Base-by-base conservation (phyloP, 805 yeast genomes). In the Wickerhamomyces pijperi region DNA sequence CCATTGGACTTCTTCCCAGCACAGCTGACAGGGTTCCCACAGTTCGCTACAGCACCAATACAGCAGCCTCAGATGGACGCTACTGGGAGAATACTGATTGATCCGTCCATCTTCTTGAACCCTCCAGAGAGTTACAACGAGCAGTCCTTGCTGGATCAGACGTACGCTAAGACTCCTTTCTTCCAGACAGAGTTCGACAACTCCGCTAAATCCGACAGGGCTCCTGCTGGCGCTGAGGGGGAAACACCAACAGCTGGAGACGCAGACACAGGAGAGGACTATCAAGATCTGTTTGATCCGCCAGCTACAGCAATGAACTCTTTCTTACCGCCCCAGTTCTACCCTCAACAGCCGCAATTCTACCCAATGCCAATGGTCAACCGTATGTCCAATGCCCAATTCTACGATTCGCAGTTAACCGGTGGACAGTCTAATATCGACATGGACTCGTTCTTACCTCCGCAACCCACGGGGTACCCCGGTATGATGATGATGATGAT, bases 1-100 rank as follows among this genome's bases (percentile, higher is more conserved):
- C 87, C 88, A 3, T 56, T 81, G 40, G 87, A 80, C 47, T 79
- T 77, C 52, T 69, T 80, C 50, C 75, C 76, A 17, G 59, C 62
- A 4, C 65, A 60, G 15, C 4, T 25, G 40, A 46, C 38, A 28
- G 37, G 40, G 21, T 21, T 21, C 23, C 23, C 9, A 25, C 29
- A 25, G 29, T 21, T 21, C 11, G n/a, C n/a, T n/a, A n/a, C 23
- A 21, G 23, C 9, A 7, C 23, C 23, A 6, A 21, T 7, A 14
- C n/a, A n/a, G n/a, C 29, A 25, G 29, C 34, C 42, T 7, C 33
- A 29, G 19, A 36, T 41, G 18, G 25, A 36, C 9, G 16, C 37
- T 8, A 18, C 16, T 18, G 29, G 20, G 3, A 21, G 18, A 18
- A 18, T 44, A 36, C 19, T 46, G n/a, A 40, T 52, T 19, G 57